phyloP scores from a whole-genome alignment of 2,329 filamentous ascomycete genomes.

The Beauveria scarabaeidicola region DNA sequence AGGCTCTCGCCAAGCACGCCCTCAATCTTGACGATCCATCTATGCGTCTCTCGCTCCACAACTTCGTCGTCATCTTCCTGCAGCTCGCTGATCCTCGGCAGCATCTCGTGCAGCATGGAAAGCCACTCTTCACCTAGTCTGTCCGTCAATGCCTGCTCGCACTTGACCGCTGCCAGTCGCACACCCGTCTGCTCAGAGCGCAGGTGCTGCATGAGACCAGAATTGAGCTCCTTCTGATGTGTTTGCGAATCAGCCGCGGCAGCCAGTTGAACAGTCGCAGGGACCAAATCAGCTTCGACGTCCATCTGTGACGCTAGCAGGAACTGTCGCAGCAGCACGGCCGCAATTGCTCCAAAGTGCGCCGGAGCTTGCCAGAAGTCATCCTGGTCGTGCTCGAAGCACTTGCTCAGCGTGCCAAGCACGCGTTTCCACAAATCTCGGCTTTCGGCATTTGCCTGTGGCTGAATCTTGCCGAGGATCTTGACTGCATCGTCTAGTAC shows the following conservation, averaged over 20 bases:
- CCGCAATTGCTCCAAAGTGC: conserved; percentile 68
- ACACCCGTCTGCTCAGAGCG: conserved; percentile 63
- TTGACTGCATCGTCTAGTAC: conserved; percentile 66
- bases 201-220: conserved; percentile 66
- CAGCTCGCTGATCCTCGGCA: conserved; percentile 90
- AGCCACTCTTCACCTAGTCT: conserved; percentile 90
- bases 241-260: conserved; percentile 74
- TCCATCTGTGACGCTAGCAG: conserved; percentile 36
- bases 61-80: conserved; percentile 94
- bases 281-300: conserved; percentile 50
- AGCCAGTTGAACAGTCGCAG: conserved; percentile 72
- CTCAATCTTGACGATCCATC: conserved; percentile 89
- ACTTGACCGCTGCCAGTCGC: conserved; percentile 72
- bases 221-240: conserved; percentile 86
- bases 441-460: conserved; percentile 40
- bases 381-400: conserved; percentile 84
- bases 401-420: conserved; percentile 62
- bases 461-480: conserved; percentile 43
- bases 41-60: conserved; percentile 81
- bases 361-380: conserved; percentile 92
- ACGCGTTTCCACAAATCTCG: conserved; percentile 58
- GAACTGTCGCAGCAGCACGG: conserved; percentile 62
- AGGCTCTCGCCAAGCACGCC: conserved; percentile 81
- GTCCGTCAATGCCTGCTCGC: conserved; percentile 71
- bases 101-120: conserved; percentile 82